Evolutionary conservation across 2,329 filamentous ascomycete genomes (phyloP).

Genomic region (Microsporum ferrugineum): DNA sequence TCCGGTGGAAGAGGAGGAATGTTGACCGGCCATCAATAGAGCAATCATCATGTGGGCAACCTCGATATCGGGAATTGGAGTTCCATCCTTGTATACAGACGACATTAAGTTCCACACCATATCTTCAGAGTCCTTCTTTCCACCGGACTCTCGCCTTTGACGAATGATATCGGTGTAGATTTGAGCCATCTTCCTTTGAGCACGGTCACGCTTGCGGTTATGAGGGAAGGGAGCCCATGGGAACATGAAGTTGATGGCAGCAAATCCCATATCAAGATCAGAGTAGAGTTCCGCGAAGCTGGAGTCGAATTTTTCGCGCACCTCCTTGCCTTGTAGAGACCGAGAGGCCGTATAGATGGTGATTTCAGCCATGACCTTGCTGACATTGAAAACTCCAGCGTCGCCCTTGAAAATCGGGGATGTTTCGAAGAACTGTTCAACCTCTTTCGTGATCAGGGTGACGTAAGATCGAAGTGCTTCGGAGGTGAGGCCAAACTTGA

Average conservation of each 20-base stretch:
- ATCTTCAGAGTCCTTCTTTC: slow-evolving; percentile 49
- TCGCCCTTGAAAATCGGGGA: slow-evolving; percentile 55
- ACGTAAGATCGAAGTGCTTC: slow-evolving; percentile 61
- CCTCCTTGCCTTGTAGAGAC: slow-evolving; percentile 71
- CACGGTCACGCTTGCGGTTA: slow-evolving; percentile 68
- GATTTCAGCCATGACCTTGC: slow-evolving; percentile 68
- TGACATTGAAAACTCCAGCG: slow-evolving; percentile 59
- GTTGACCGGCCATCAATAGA: slow-evolving; percentile 81
- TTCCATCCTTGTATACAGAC: slow-evolving; percentile 73
- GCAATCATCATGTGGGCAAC: slow-evolving; percentile 92
- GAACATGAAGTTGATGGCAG: slow-evolving; percentile 78
- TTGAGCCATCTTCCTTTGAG: slow-evolving; percentile 67
- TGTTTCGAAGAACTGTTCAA: slow-evolving; percentile 59
- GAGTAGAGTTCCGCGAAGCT: slow-evolving; percentile 74
- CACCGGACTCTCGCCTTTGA: slow-evolving; percentile 50
- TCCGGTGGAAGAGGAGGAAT: slow-evolving; percentile 73
- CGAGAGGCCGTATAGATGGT: slow-evolving; percentile 85
- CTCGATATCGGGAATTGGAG: slow-evolving; percentile 66
- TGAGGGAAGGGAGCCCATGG: slow-evolving; percentile 83
- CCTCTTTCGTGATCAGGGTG: slow-evolving; percentile 63
- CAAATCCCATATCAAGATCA: slow-evolving; percentile 82
- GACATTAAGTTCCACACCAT: slow-evolving; percentile 90
- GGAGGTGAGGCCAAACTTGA: slow-evolving; percentile 53
- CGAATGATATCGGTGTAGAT: slow-evolving; percentile 75
- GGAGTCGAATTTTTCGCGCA: slow-evolving; percentile 68